Base-by-base conservation (phyloP, 495 filamentous ascomycete genomes). In the Aspergillus sparsus region DNA sequence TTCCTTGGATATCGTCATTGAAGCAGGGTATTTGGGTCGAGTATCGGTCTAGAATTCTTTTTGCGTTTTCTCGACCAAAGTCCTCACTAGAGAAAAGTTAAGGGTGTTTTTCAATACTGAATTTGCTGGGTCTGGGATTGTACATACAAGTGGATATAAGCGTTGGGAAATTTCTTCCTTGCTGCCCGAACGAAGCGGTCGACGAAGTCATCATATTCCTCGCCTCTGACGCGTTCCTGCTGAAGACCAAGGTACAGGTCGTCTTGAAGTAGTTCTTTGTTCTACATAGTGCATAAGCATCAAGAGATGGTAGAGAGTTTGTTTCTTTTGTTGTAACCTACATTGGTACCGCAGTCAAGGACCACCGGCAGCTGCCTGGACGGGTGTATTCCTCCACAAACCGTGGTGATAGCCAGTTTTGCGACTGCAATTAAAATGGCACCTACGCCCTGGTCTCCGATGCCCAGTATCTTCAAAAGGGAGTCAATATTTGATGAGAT, bases 1-100 rank as follows among this genome's bases (percentile, higher is more conserved):
- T 96, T 3, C 92, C 92, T 69, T 96, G 92, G 1, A 96, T 63
- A 72, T 96, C 92, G 54, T 96, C 92, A 60, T 96, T 96, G 79
- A 96, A 94, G 69, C 91, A 96, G 0, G 92, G 78, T 6, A 95
- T 85, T 18, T 87, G 60, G 0, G 85, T 76, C 6, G 85, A 78
- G 63, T 91, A 95, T 36, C 82, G 85, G 57, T 96, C 89, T 7
- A 96, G 77, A 5, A 96, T 84, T 16, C 88, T 80, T 34, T 87
- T 70, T 0, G 84, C 84, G 64, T 87, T 87, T 2, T 61, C 64
- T 3, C 85, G 67, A 12, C 83, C 84, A 67, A 87, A 86, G 62
- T 87, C 84, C 68, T 87, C 83, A 59, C 77, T 77, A 58, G 3
- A 52, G 6, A 31, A 2, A 33, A 5, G 32, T 39, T 15, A 35